These are phyloP conservation scores for Tuber umbilicatum DNA, from an alignment of 495 filamentous ascomycete genomes.

Conservation along the genomic window DNA sequence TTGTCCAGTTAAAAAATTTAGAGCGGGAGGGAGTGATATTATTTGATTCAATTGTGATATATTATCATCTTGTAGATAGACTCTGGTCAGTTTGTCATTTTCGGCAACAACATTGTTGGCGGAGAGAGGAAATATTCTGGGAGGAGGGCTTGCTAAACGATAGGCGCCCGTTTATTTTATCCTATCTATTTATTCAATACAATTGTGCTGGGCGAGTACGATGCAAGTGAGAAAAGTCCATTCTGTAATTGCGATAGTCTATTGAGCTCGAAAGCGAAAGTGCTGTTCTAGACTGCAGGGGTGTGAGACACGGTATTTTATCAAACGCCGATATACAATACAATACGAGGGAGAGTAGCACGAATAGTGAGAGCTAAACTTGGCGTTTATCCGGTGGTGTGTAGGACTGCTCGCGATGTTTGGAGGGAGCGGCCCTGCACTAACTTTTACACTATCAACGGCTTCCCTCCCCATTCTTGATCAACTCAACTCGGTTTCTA, in stretches of 20 bases:
- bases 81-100: too few species aligned
- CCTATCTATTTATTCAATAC: background rate
- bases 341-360: background rate
- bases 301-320: background rate
- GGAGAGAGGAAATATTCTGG: background rate
- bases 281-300: background rate
- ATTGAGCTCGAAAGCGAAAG: background rate
- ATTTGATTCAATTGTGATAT: conserved; percentile 1
- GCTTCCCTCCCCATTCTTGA: too few species aligned
- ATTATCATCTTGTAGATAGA: background rate
- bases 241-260: background rate
- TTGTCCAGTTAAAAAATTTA: background rate
- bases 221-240: background rate
- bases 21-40: background rate
- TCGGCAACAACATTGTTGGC: too few species aligned
- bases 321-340: background rate
- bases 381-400: background rate
- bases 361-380: background rate
- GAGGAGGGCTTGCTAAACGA: background rate
- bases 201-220: background rate
- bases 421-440: too few species aligned
- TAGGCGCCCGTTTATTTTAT: too few species aligned
- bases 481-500: too few species aligned
- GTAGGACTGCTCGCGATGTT: background rate
- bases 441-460: too few species aligned